phyloP scores from a whole-genome alignment of 345 rosid species.

The Lenwebbia sp. region DNA sequence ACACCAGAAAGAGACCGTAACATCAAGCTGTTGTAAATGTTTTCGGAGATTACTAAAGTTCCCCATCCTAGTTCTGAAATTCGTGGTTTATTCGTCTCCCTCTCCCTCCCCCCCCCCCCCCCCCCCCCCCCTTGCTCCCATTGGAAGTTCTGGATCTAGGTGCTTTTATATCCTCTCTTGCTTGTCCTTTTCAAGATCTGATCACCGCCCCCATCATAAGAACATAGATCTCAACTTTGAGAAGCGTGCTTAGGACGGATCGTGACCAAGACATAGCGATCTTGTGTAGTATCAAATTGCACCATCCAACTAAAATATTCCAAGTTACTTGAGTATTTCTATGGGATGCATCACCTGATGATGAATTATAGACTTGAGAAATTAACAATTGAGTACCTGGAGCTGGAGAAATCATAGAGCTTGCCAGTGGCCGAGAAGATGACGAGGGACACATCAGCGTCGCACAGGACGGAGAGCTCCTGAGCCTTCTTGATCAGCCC shows the following conservation, averaged over 20 bases:
- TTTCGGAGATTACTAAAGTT: background rate
- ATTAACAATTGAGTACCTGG: constrained; percentile 18
- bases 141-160: background rate
- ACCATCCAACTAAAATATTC: too few species aligned
- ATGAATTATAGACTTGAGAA: background rate
- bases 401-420: constrained; percentile 39
- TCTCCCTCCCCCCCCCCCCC: background rate
- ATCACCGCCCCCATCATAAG: background rate
- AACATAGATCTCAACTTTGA: background rate
- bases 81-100: background rate
- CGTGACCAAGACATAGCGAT: background rate
- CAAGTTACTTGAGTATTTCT: background rate
- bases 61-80: background rate
- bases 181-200: background rate
- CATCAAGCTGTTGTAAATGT: background rate
- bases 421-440: constrained; percentile 48
- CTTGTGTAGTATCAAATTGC: too few species aligned
- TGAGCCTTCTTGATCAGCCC: constrained; percentile 49
- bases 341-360: background rate
- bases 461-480: constrained; percentile 47
- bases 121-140: background rate
- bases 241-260: background rate
- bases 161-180: background rate
- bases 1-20: background rate
- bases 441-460: constrained; percentile 45